Conservation (phyloP, 2,329 filamentous ascomycete genomes). For the Coniosporium tulheliwenetii region DNA sequence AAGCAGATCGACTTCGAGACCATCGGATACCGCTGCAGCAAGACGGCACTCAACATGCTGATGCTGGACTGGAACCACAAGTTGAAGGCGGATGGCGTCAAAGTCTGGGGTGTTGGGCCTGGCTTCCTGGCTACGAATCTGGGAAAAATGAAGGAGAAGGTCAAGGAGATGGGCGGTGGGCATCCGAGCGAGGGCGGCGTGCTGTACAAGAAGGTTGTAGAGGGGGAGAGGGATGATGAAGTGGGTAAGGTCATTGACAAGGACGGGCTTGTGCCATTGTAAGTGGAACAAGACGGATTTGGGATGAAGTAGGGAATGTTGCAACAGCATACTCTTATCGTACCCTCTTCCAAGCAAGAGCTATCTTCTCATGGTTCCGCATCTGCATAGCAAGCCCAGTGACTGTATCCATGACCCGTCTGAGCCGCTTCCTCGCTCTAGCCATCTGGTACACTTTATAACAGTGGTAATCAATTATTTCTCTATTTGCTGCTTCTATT, state of each 20-base stretch:
- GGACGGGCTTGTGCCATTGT: conserved; percentile 23
- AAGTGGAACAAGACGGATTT: conserved; percentile 3
- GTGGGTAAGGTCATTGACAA: conserved; percentile 19
- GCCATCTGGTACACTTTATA: too few relatives aligned
- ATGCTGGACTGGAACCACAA: conserved; percentile 31
- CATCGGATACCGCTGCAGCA: conserved; percentile 23
- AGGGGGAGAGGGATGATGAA: conserved; percentile 23
- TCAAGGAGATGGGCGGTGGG: conserved; percentile 19
- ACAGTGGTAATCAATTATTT: too few relatives aligned
- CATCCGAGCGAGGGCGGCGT: conserved; percentile 20
- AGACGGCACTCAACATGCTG: conserved; percentile 33
- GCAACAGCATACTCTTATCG: not conserved
- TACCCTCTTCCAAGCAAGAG: not conserved
- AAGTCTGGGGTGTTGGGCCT: conserved; percentile 30
- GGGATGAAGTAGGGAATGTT: not conserved
- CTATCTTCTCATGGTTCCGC: too few relatives aligned
- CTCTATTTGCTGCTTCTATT: too few relatives aligned
- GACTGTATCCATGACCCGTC: too few relatives aligned
- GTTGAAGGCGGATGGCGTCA: conserved; percentile 27
- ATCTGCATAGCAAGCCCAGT: too few relatives aligned
- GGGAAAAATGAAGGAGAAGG: conserved; percentile 15
- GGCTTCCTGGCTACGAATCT: conserved; percentile 31
- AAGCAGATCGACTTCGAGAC: conserved; percentile 18
- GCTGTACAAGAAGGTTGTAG: conserved; percentile 22
- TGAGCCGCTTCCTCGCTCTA: too few relatives aligned